Evolutionary conservation across 202 grass and related monocot genomes (phyloP).

Genomic region (Dendrocalamus latiflorus): DNA sequence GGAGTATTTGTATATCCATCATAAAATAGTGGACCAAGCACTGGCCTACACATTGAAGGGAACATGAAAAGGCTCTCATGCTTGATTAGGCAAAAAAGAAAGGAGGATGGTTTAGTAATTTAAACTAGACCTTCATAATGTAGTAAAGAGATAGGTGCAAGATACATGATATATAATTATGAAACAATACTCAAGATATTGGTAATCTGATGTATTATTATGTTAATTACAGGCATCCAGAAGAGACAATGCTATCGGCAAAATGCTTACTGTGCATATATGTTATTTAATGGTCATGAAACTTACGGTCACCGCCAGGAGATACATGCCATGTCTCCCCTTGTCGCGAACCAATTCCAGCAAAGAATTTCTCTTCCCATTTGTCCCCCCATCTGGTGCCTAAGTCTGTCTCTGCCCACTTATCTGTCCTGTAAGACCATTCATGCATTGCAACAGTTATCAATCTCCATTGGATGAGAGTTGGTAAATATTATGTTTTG

Average conservation of each 20-base stretch:
- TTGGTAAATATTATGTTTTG: neutral
- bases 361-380: conserved; percentile 97
- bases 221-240: conserved; percentile 8
- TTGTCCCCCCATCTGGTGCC: conserved; percentile 98
- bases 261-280: neutral
- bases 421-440: conserved; percentile 86
- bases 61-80: neutral
- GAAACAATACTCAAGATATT: neutral
- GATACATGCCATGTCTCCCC: conserved; percentile 99
- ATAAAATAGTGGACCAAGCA: neutral
- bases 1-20: neutral
- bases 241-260: neutral
- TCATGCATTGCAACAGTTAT: conserved; percentile 43
- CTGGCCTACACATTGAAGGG: neutral
- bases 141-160: neutral
- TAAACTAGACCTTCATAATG: conserved; percentile 2
- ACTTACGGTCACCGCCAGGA: conserved; percentile 66
- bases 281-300: conserved; percentile 8
- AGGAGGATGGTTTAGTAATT: neutral
- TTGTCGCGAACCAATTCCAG: conserved; percentile 94
- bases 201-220: neutral
- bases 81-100: neutral
- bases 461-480: neutral
- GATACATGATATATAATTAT: neutral
- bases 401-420: conserved; percentile 94